Evolutionary conservation across 805 yeast genomes (phyloP), one percentile per base, ranked within the genome.

Genomic region (Maudiozyma serrabonitensis): DNA sequence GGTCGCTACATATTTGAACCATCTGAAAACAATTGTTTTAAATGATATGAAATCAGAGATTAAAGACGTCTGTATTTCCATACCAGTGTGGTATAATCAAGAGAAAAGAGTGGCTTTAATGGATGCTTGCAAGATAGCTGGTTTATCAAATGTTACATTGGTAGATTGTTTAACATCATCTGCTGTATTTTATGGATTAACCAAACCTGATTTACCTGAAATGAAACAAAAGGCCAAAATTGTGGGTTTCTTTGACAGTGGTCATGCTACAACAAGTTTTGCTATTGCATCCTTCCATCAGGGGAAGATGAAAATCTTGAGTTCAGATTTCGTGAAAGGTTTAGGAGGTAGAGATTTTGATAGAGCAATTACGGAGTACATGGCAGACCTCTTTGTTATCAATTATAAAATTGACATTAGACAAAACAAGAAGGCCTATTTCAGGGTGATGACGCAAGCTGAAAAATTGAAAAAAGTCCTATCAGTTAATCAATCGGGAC

Each of bases 331-430:
- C 67, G 95, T 89, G 75, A 87, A 87, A 73, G 87, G 87, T 74
- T 91, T 91, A 62, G 99, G 99, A 78, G 99, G 99, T 71, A 84
- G 99, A 74, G 87, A 89, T 69, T 81, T 91, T 54, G 99, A 91
- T 74, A 76, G 75, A 62, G 95, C 95, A 52, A 86, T 91, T 60
- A 89, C 97, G 59, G 82, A 87, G 72, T 90, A 88, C 72, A 88
- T 91, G 63, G 95, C 96, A 60, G 84, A 84, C 59, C 95, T 88
- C 70, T 89, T 91, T 78, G 81, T 82, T 70, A 73, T 73, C 50
- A 93, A 91, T 74, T 89, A 87, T 80, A 88, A 90, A 80, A 88
- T 91, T 65, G 95, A 93, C 64, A 84, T 93, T 61, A 76, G 80
- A 64, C 81, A 81, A 63, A 89, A 93, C 75, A 85, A 96, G 60